These are phyloP conservation scores for Trichophyton benhamiae DNA, from an alignment of 2,329 filamentous ascomycete genomes.

Conservation along the genomic window DNA sequence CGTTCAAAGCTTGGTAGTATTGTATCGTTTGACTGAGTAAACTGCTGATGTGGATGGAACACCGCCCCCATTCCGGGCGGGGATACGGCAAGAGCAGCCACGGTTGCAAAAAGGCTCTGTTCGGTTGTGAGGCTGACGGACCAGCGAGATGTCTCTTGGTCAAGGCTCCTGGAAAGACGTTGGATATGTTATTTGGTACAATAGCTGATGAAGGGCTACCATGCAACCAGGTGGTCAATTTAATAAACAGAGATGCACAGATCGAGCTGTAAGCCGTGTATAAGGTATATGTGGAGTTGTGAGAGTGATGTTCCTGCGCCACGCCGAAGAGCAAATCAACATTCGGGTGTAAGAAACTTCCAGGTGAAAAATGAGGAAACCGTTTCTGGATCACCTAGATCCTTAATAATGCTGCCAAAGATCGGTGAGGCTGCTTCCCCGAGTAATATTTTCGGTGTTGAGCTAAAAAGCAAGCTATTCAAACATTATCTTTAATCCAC, in stretches of 20 bases:
- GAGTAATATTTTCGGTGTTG: slow-evolving; percentile 2
- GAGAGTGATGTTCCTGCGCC: neutral
- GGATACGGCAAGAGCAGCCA: slow-evolving; percentile 51
- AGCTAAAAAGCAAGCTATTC: slow-evolving; percentile 2
- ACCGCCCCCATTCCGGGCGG: slow-evolving; percentile 51
- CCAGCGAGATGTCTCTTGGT: neutral
- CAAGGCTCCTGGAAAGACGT: slow-evolving; percentile 24
- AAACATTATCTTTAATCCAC: slow-evolving; percentile 3
- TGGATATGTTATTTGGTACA: neutral
- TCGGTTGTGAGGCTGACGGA: slow-evolving; percentile 26
- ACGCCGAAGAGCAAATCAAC: neutral
- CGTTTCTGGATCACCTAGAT: neutral
- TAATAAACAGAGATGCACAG: neutral
- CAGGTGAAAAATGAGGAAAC: neutral
- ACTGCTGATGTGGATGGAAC: slow-evolving; percentile 49
- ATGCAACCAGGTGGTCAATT: slow-evolving; percentile 4
- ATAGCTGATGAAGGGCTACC: slow-evolving; percentile 5
- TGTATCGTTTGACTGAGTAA: slow-evolving; percentile 51
- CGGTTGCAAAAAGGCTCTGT: slow-evolving; percentile 39
- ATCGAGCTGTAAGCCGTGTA: neutral
- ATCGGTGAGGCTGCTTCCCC: neutral
- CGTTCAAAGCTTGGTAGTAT: slow-evolving; percentile 60
- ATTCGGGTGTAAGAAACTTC: neutral
- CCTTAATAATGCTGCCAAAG: slow-evolving; percentile 1
- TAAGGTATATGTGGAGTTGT: neutral